Base-by-base conservation (phyloP, 202 grass and related monocot genomes). In the Eragrostis tef region DNA sequence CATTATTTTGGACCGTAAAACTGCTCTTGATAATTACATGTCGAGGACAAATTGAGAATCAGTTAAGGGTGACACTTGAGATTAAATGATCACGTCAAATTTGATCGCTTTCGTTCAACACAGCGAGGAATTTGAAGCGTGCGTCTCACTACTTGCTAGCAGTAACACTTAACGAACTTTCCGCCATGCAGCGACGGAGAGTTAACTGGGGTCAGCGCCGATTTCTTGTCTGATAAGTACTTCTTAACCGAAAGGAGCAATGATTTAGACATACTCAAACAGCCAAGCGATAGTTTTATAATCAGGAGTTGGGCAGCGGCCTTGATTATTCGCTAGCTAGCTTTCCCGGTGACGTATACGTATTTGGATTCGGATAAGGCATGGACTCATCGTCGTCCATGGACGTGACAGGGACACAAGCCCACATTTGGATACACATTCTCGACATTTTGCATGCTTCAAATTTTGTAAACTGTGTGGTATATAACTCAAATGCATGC, bases 181-280 rank as follows among this genome's bases (percentile, higher is more conserved):
- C 75, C 53, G 63, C 39, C 75, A 26, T 70, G 52, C 20, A 31
- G 46, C 14, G 62, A 59, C 52, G 15, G 9, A 53, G 31, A 27
- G 24, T 17, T 29, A 75, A 59, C 54, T 48, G 36, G 39, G 61
- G 74, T 79, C 86, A 74, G 51, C 51, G 43, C 86, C 61, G 50
- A 22, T 46, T 63, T 44, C 20, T 79, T 45, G 4, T 48, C 43
- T 85, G 66, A 84, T 84, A 22, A 74, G 8, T 17, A 84, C 74
- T 52, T 47, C n/a, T 74, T 73, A 79, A 51, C 75, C 2, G 75
- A 88, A 53, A 54, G 19, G n/a, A 79, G 26, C 4, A 39, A 4
- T 4, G 1, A 57, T 77, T 48, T 8, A 17, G 7, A 10, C 20
- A 8, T 22, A 10, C 54, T 22, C 7, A 58, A 58, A 58, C 54